Evolutionary conservation across 2,329 filamentous ascomycete genomes (phyloP).

Genomic region (Lasiodiplodia theobromae): DNA sequence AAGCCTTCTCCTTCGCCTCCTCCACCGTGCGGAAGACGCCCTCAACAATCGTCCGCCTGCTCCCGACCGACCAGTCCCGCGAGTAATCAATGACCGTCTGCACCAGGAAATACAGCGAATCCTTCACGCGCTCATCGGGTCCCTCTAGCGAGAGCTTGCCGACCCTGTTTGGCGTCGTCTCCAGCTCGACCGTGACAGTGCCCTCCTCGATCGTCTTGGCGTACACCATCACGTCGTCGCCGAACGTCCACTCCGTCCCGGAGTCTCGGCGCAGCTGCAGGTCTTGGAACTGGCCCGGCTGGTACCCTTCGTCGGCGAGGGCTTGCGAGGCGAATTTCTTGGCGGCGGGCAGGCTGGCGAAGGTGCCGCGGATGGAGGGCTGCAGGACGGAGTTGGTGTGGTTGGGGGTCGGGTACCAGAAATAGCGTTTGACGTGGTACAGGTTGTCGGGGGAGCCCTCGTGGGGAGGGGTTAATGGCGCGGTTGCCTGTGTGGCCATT

Average conservation of each 20-base stretch:
- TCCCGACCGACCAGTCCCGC: slow-evolving; percentile 31
- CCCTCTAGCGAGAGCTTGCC: background rate
- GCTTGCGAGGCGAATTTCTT: background rate
- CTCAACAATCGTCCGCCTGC: slow-evolving; percentile 27
- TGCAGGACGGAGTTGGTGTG: background rate
- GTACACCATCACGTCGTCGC: slow-evolving; percentile 29
- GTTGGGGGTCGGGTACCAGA: background rate
- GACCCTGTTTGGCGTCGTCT: slow-evolving; percentile 22
- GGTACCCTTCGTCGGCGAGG: slow-evolving; percentile 6
- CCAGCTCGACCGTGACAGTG: slow-evolving; percentile 25
- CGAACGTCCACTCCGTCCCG: background rate
- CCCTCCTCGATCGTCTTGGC: slow-evolving; percentile 30
- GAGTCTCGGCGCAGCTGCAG: background rate
- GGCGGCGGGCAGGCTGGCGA: background rate
- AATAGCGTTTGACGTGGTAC: slow-evolving; percentile 5
- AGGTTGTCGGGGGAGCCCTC: background rate
- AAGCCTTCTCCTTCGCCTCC: slow-evolving; percentile 21
- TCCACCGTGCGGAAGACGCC: slow-evolving; percentile 31
- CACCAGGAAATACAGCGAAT: background rate
- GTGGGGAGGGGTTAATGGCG: no score
- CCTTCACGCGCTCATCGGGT: slow-evolving; percentile 29
- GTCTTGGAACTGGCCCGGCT: background rate
- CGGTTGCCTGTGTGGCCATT: no score
- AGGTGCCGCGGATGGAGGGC: background rate
- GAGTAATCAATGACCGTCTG: slow-evolving; percentile 27